Evolutionary conservation across 371 early-diverging fungal species (phyloP), one percentile per base, ranked within the genome.

Genomic region (Conidiobolus incongruus): DNA sequence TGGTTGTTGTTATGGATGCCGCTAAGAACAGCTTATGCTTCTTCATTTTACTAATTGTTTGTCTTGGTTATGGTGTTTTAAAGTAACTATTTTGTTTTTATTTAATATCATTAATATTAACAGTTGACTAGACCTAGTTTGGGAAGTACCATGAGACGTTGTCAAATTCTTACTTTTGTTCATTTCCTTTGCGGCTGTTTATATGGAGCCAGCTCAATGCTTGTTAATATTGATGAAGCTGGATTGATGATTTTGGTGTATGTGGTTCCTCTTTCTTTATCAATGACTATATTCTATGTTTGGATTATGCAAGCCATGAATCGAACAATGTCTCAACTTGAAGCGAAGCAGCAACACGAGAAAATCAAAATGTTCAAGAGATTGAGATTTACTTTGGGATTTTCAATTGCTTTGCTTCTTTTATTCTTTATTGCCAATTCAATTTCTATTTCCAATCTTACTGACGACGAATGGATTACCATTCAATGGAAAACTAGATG

Each of bases 11-110:
- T 35, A 59, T 93, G 30, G 88, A 86, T 55, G 81, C 93, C 13
- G 91, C 75, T 2, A 65, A 94, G 38, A 89, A 78, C 54, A 83
- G 83, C 47, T 58, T 89, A 47, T 87, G 93, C 1, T 83, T 95
- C 56, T 93, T 92, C 47, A 81, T 95, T 79, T 63, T 95, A 6
- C 59, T 93, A 28, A 81, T 95, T 37, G 93, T 95, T 2, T 72
- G 82, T 15, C 70, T 95, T 53, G 96, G 96, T 8, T 95, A 88
- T 53, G 89, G 96, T 41, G 92, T 95, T 28, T 81, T 88, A 38
- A 79, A 70, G 81, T 81, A 72, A n/a, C n/a, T n/a, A 19, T 38
- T 16, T 10, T 33, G 26, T 7, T 4, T 28, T 28, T 15, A 21
- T 23, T 17, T 13, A 3, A 16, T 26, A 16, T 29, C n/a, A 23